Percentiles rank a stretch among this genome's conserved stretches.
These are phyloP conservation scores for Pichia occidentalis DNA, from an alignment of 805 yeast genomes.

Conservation along the genomic window DNA sequence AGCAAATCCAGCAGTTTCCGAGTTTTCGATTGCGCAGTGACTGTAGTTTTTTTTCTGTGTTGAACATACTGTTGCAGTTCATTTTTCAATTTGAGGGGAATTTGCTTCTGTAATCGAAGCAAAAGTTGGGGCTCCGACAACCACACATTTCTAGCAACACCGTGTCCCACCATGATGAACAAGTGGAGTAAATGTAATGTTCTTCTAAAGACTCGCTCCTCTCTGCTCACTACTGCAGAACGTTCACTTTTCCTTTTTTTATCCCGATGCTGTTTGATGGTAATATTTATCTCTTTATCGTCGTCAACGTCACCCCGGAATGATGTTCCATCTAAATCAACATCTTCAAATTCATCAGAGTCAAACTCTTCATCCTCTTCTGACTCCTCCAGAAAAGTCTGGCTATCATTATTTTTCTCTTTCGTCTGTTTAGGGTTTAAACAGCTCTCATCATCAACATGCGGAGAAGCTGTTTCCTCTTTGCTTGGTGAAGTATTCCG, in stretches of 20 bases:
- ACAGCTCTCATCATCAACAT: not conserved
- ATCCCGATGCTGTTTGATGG: conserved; percentile 14
- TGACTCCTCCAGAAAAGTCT: conserved; percentile 9
- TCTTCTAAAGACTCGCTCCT: conserved; percentile 49
- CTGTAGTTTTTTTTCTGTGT: conserved; percentile 16
- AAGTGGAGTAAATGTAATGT: conserved; percentile 54
- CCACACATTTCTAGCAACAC: conserved; percentile 68
- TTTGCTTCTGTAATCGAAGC: conserved; percentile 33
- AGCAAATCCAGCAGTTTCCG: conserved; percentile 72
- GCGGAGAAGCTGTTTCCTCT: not conserved
- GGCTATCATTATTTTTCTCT: conserved; percentile 11
- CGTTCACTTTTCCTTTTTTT: conserved; percentile 24
- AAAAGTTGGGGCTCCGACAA: conserved; percentile 45
- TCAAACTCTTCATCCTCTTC: conserved; percentile 31
- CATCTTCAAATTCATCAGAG: conserved; percentile 38
- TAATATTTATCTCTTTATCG: conserved; percentile 19
- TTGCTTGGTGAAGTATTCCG: not conserved
- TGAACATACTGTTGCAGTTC: conserved; percentile 34
- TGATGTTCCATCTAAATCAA: conserved; percentile 23
- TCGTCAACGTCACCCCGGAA: conserved; percentile 4
- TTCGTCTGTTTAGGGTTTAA: not conserved
- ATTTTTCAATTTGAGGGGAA: conserved; percentile 41
- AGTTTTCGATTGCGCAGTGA: conserved; percentile 39
- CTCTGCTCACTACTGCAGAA: conserved; percentile 38
- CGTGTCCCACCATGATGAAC: conserved; percentile 58